phyloP scores from a whole-genome alignment of 768 basidiomycete genomes.

The Phlebiopsis flavidoalba region DNA sequence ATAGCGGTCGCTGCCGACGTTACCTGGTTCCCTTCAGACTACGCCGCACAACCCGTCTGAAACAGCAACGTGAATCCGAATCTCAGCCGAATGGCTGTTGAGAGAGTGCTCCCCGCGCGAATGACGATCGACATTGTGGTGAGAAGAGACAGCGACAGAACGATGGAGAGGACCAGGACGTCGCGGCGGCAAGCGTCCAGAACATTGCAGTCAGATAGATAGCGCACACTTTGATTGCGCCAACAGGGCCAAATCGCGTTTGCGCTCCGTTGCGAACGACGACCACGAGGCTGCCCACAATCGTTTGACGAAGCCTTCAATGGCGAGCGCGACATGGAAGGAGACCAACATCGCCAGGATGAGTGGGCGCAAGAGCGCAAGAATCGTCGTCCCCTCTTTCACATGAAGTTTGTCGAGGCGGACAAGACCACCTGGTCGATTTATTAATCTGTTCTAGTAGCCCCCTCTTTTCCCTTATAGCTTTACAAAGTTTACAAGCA shows the following conservation, averaged over 20 bases:
- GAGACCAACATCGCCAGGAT: conserved; percentile 44
- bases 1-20: conserved; percentile 18
- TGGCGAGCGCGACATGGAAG: conserved; percentile 25
- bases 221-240: not conserved
- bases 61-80: conserved; percentile 76
- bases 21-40: conserved; percentile 82
- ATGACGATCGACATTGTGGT: conserved; percentile 27
- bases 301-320: not conserved
- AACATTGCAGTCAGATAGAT: conserved; percentile 1
- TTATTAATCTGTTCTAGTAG: conserved; percentile 99
- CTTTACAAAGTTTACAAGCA: not conserved
- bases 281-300: conserved; percentile 12
- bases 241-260: conserved; percentile 8
- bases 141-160: not conserved
- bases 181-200: not conserved
- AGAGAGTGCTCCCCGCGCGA: conserved; percentile 70
- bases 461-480: conserved; percentile 30
- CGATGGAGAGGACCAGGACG: not conserved
- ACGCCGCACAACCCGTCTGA: conserved; percentile 67
- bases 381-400: conserved; percentile 80
- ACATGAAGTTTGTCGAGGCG: conserved; percentile 89
- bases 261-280: conserved; percentile 14
- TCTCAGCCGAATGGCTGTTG: conserved; percentile 77
- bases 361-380: conserved; percentile 69
- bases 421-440: conserved; percentile 93